A percentile compares a stretch with the other conserved stretches of the same genome.
Conservation (phyloP, 805 yeast species). For the Wickerhamomyces queroliae region DNA sequence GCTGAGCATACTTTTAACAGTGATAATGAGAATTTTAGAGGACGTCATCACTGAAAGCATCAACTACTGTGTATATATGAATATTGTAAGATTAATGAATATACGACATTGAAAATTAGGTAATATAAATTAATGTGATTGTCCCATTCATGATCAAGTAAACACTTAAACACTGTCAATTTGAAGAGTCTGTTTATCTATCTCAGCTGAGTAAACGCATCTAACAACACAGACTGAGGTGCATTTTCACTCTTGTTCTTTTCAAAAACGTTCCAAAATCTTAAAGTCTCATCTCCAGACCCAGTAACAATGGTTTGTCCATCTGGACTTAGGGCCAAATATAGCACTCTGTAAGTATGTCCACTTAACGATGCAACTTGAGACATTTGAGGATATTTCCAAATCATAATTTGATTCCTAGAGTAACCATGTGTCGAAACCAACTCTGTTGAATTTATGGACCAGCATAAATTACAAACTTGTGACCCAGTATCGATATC, state of each 20-base stretch:
- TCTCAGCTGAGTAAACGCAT: conserved; percentile 71
- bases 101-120: too few species aligned
- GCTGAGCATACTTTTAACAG: background rate
- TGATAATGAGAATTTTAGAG: background rate
- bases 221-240: conserved; percentile 59
- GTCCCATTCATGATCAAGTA: background rate
- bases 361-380: conserved; percentile 93
- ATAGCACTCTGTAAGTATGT: conserved; percentile 87
- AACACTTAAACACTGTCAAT: background rate
- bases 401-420: conserved; percentile 81
- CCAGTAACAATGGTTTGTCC: conserved; percentile 97
- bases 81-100: too few species aligned
- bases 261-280: conserved; percentile 95
- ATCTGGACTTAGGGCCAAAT: conserved; percentile 87
- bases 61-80: too few species aligned
- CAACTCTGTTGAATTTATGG: conserved; percentile 83
- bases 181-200: conserved; percentile 16
- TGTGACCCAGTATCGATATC: conserved; percentile 96
- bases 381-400: conserved; percentile 91
- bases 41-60: background rate
- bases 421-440: conserved; percentile 95
- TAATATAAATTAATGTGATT: too few species aligned
- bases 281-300: conserved; percentile 94
- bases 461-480: conserved; percentile 92
- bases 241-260: conserved; percentile 55